Conservation (phyloP, 805 yeast genomes). For the Lipomyces yamanashiensis region DNA sequence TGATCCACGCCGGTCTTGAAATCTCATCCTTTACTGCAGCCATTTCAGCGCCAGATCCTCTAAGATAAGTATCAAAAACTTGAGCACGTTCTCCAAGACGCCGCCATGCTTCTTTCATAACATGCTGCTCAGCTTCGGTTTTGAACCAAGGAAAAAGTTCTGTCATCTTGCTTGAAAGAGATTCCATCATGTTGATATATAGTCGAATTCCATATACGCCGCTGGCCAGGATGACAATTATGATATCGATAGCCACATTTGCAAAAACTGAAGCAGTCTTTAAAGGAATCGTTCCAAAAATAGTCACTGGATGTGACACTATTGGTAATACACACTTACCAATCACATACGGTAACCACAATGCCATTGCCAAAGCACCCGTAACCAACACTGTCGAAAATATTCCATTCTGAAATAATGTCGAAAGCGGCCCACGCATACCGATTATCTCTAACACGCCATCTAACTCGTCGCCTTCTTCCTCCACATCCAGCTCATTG, state of each 20-base stretch:
- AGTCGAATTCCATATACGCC: background rate
- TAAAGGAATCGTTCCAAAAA: slow-evolving; percentile 20
- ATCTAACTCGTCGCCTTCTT: slow-evolving; percentile 40
- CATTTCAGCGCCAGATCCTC: background rate
- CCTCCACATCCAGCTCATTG: slow-evolving; percentile 22
- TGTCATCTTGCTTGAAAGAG: background rate
- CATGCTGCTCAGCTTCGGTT: slow-evolving; percentile 12
- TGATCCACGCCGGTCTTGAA: slow-evolving; percentile 22
- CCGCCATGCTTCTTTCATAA: slow-evolving; percentile 14
- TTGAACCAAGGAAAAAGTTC: slow-evolving; percentile 7
- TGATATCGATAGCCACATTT: slow-evolving; percentile 26
- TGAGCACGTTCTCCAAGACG: slow-evolving; percentile 15
- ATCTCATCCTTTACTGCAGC: slow-evolving; percentile 5
- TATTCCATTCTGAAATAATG: slow-evolving; percentile 37
- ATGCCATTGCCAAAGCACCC: slow-evolving; percentile 27
- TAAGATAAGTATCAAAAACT: slow-evolving; percentile 1
- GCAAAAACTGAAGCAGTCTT: slow-evolving; percentile 20
- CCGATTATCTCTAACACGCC: slow-evolving; percentile 43
- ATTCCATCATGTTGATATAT: slow-evolving; percentile 3
- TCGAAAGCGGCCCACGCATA: slow-evolving; percentile 38
- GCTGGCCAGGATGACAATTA: slow-evolving; percentile 14
- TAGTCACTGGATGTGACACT: slow-evolving; percentile 24
- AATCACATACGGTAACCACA: slow-evolving; percentile 40
- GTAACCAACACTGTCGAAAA: slow-evolving; percentile 35
- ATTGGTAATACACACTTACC: slow-evolving; percentile 36